Base-by-base conservation (phyloP, 2,329 filamentous ascomycete species). In the Talaromyces sp. region DNA sequence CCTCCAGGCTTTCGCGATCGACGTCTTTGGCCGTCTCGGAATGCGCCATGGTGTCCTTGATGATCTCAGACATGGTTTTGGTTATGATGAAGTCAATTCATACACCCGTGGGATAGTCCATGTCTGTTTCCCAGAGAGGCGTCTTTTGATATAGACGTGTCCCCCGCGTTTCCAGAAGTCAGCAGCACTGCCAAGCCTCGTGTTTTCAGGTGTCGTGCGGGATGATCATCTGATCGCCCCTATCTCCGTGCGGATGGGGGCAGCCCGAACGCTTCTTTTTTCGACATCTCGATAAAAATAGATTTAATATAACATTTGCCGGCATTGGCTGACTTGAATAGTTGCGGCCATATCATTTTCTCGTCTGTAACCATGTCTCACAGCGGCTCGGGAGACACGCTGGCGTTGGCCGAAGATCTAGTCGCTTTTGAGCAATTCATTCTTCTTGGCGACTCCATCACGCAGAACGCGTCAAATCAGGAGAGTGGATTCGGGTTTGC, bases 381-480 rank as follows among this genome's bases (percentile, higher is more conserved):
- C 25, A 30, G 17, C 8, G 6, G 49, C 15, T 13, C 49, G 25
- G 49, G 19, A 3, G 49, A 53, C 30, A n/a, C 49, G 13, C 30
- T 13, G 25, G 49, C 49, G 6, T 53, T 13, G 25, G 25, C 49
- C 13, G 49, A n/a, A 53, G 49, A 53, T 53, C 28, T 53, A 1
- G 25, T 53, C 49, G 30, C 84, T 1, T 89, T 89, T 69, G 86
- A 88, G 55, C 90, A 93, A 71, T 81, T 92, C 68, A 81, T 98
- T 65, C 85, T 97, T 25, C 89, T 98, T 64, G 93, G 93, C 60
- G 93, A 98, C 77, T 96, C 91, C 36, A 88, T 97, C 64, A 88
- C 93, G 55, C 87, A 97, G 71, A 80, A 82, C 51, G 83, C 86
- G 1, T 84, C 83, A 65, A 80, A 82, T 33, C 80, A 87, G 55